Conservation (phyloP, 805 yeast genomes). For the Wickerhamiella hasegawae region DNA sequence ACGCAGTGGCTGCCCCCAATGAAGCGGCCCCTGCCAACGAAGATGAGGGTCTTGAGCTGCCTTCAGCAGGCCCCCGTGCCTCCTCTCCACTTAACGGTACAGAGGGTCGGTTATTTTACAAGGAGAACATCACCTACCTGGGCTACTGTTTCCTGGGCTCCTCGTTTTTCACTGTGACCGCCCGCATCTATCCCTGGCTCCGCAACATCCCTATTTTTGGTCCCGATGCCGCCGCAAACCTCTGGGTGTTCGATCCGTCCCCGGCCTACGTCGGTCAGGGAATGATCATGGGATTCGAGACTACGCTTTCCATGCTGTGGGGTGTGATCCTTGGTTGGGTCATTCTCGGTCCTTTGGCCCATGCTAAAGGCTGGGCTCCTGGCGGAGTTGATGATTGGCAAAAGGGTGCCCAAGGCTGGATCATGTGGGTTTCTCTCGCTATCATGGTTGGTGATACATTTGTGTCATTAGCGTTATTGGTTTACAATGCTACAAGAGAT, state of each 20-base stretch:
- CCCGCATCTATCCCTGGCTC: conserved; percentile 61
- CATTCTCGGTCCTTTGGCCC: conserved; percentile 66
- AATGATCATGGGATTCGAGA: conserved; percentile 88
- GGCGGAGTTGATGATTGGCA: conserved; percentile 88
- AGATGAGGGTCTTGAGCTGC: conserved; percentile 6
- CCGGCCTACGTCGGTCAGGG: conserved; percentile 98
- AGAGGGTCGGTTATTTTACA: too few species aligned
- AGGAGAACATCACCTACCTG: conserved; percentile 44
- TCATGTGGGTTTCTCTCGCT: conserved; percentile 81
- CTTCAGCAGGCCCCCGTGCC: background rate
- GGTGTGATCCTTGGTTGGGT: conserved; percentile 92
- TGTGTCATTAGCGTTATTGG: conserved; percentile 41
- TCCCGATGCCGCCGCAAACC: conserved; percentile 38
- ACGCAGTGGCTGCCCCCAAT: conserved; percentile 3
- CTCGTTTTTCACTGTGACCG: conserved; percentile 49
- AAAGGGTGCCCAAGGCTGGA: conserved; percentile 93
- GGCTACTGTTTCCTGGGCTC: conserved; percentile 48
- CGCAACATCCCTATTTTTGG: conserved; percentile 69
- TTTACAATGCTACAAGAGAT: conserved; percentile 1
- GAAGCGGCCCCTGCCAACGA: conserved; percentile 8
- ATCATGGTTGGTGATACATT: conserved; percentile 89
- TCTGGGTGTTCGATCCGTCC: conserved; percentile 87
- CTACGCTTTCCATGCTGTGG: conserved; percentile 77
- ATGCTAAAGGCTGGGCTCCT: conserved; percentile 66
- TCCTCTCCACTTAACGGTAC: conserved; percentile 1